Conservation (phyloP, 2,329 filamentous ascomycete species). For the Diplocarpon mali region DNA sequence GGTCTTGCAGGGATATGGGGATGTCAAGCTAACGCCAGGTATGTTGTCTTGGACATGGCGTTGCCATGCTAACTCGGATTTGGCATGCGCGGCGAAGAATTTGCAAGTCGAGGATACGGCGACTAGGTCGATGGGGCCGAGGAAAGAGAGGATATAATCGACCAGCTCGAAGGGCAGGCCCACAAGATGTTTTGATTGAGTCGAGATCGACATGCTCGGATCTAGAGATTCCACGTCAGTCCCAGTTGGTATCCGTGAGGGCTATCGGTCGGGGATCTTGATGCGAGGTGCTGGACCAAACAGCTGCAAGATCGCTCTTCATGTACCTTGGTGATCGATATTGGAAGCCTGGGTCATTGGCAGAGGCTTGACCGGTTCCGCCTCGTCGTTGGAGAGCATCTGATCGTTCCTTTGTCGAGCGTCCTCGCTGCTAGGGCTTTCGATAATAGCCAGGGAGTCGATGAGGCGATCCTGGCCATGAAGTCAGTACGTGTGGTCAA, state of each 20-base stretch:
- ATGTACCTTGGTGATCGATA: too few relatives aligned
- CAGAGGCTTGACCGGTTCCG: neutral
- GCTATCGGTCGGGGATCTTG: too few relatives aligned
- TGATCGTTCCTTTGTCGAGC: conserved; percentile 1
- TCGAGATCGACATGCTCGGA: neutral
- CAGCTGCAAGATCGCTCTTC: too few relatives aligned
- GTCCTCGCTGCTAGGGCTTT: neutral
- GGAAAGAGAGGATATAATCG: conserved; percentile 55
- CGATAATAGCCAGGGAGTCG: conserved; percentile 1
- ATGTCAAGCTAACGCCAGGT: conserved; percentile 40
- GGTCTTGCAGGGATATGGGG: conserved; percentile 46
- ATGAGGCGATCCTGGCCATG: neutral
- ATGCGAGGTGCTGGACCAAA: too few relatives aligned
- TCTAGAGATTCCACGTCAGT: neutral
- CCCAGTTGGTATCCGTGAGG: too few relatives aligned
- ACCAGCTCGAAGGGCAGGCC: conserved; percentile 65
- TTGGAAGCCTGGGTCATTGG: too few relatives aligned
- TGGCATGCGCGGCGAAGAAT: conserved; percentile 45
- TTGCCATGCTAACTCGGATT: conserved; percentile 63
- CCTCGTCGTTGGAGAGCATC: neutral
- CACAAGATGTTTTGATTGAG: conserved; percentile 29
- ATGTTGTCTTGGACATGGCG: conserved; percentile 57
- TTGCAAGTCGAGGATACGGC: conserved; percentile 50
- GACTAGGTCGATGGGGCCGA: conserved; percentile 54
- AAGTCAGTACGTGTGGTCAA: too few relatives aligned